These are phyloP conservation scores for Kentomonas sorsogonicus DNA, from an alignment of 208 protist genomes.

Conservation along the genomic window DNA sequence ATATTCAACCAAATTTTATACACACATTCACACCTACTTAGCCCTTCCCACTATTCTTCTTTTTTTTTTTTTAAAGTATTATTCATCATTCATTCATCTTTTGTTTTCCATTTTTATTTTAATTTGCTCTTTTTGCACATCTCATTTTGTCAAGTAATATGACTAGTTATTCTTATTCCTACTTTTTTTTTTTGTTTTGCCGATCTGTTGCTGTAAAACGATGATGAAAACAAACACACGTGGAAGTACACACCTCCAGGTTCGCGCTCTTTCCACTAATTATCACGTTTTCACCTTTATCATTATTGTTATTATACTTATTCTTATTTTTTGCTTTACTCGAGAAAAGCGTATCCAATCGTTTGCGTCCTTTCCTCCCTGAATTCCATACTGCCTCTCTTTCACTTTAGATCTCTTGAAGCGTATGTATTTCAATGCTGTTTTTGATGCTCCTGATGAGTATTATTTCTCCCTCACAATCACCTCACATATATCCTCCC, in stretches of 20 bases:
- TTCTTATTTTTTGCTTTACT: constrained; percentile 3
- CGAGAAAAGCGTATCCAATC: too few species aligned
- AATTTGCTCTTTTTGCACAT: constrained; percentile 1
- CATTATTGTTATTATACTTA: constrained; percentile 1
- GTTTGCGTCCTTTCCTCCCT: too few species aligned
- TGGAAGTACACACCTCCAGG: too few species aligned
- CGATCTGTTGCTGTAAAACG: not conserved
- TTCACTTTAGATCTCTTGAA: too few species aligned
- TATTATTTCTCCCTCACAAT: too few species aligned
- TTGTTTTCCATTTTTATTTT: constrained; percentile 1
- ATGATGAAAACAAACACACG: not conserved
- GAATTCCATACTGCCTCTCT: too few species aligned
- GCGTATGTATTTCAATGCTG: too few species aligned
- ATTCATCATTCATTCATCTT: not conserved
- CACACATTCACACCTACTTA: not conserved
- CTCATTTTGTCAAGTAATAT: constrained; percentile 9
- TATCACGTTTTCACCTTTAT: constrained; percentile 2
- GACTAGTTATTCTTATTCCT: constrained; percentile 6
- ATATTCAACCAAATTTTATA: not conserved
- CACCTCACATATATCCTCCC: too few species aligned
- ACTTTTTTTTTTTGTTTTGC: constrained; percentile 7
- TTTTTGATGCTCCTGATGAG: too few species aligned
- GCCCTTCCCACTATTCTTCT: not conserved
- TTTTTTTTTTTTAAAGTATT: constrained; percentile 7
- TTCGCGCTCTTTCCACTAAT: too few species aligned